Base-by-base conservation (phyloP, 2,329 filamentous ascomycete species). In the Penicillium freii region DNA sequence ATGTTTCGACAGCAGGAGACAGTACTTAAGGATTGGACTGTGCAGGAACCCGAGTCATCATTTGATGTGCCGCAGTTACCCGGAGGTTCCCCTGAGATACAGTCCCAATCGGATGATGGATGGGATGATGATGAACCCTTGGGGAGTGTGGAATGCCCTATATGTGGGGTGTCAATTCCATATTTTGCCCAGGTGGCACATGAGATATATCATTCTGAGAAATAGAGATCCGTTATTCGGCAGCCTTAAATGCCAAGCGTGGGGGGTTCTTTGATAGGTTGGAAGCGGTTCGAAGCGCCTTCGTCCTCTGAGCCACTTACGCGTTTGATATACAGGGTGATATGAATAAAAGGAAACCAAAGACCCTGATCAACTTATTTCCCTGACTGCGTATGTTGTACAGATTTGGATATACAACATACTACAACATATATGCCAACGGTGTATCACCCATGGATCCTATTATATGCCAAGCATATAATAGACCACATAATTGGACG, bases 1-100 rank as follows among this genome's bases (percentile, higher is more conserved):
- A 95, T 97, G 91, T 95, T 97, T 71, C 85, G 80, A 67, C 81
- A 80, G 54, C 91, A 95, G 70, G 87, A 90, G 49, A 81, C 85
- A 44, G 82, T 86, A 31, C 75, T 92, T 54, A 85, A 81, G 59
- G 85, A 89, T 49, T 92, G 88, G 78, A 86, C 77, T 50, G 79
- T 86, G 80, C 59, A 69, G 3, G 57, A 50, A 21, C 49, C 53
- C 36, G 45, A 56, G 27, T 42, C 13, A n/a, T 38, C 49, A 13
- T 62, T 38, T 54, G 34, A 45, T 38, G n/a, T 39, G n/a, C 36
- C 45, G 9, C 45, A 3, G 27, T 27, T 42, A 3, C 21, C 27
- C 27, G 25, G 17, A 3, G 19, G 6, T 38, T 39, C 31, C 17
- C 33, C 19, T 19, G 43, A 34, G n/a, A 27, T 40, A 23, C 27